phyloP scores from a whole-genome alignment of 441 rosid genomes.

The Viola pubescens region DNA sequence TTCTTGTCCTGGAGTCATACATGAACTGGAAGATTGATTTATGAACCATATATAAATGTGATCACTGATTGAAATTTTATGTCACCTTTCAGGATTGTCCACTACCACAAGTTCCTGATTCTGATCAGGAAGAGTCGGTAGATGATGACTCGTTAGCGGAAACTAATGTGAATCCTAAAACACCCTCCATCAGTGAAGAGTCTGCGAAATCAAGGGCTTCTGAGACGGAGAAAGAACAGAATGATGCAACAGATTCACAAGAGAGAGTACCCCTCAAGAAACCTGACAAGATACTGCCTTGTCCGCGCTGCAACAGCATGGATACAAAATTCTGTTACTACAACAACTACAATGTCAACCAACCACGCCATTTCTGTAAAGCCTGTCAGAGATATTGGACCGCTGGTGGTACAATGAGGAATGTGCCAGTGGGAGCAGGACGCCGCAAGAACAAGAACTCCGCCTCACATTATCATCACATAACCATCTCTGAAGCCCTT shows the following conservation, averaged over 20 bases:
- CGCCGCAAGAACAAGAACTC: constrained; percentile 82
- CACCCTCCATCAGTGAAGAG: constrained; percentile 37
- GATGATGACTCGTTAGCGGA: constrained; percentile 21
- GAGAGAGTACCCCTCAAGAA: constrained; percentile 54
- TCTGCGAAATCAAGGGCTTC: constrained; percentile 32
- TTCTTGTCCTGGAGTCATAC: not conserved
- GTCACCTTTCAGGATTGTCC: constrained; percentile 36
- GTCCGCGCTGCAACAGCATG: constrained; percentile 91
- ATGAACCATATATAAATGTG: not conserved
- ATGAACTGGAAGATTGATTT: not conserved
- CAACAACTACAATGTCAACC: constrained; percentile 85
- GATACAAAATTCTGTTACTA: constrained; percentile 90
- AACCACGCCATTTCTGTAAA: constrained; percentile 91
- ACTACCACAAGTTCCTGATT: constrained; percentile 14
- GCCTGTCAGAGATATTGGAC: constrained; percentile 96
- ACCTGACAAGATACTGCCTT: constrained; percentile 78
- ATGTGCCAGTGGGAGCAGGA: constrained; percentile 85
- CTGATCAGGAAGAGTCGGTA: constrained; percentile 16
- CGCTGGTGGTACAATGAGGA: constrained; percentile 88
- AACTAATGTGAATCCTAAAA: constrained; percentile 30
- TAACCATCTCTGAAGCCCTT: constrained; percentile 71
- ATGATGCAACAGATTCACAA: constrained; percentile 30
- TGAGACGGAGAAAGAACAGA: constrained; percentile 33
- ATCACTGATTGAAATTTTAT: constrained; percentile 2
- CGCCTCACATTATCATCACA: constrained; percentile 50